phyloP scores from a whole-genome alignment of 768 basidiomycete species.

The Lactarius vividus region DNA sequence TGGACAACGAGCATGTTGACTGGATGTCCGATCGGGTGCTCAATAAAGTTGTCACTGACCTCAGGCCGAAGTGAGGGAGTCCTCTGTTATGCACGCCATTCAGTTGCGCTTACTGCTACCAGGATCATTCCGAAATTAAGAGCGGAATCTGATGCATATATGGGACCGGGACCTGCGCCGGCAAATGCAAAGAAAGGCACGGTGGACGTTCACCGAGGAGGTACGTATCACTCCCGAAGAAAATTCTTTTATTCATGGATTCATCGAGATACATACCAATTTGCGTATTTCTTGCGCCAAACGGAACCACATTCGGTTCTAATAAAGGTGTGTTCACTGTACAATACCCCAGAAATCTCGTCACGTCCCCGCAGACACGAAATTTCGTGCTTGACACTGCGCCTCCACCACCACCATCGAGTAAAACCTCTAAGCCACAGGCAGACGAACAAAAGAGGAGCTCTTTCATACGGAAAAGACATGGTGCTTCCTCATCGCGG shows the following conservation, averaged over 20 bases:
- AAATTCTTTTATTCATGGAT: conserved; percentile 8
- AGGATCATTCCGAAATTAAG: conserved; percentile 69
- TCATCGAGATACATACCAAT: conserved; percentile 75
- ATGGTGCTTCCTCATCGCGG: neutral
- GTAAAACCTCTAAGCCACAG: conserved; percentile 8
- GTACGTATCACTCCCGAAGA: conserved; percentile 40
- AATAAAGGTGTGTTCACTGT: conserved; percentile 57
- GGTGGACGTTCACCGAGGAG: conserved; percentile 83
- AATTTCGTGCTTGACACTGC: conserved; percentile 36
- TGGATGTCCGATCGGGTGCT: conserved; percentile 89
- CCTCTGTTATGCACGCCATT: neutral
- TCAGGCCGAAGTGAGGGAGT: conserved; percentile 60
- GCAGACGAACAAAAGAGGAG: conserved; percentile 27
- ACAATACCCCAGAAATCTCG: conserved; percentile 6
- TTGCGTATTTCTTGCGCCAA: conserved; percentile 85
- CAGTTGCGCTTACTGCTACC: conserved; percentile 1
- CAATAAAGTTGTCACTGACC: conserved; percentile 75
- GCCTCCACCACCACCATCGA: conserved; percentile 29
- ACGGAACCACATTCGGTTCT: conserved; percentile 79
- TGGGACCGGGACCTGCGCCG: conserved; percentile 40
- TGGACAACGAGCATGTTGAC: conserved; percentile 81
- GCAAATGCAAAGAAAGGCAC: conserved; percentile 58
- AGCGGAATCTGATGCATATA: conserved; percentile 50
- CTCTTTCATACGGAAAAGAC: conserved; percentile 24
- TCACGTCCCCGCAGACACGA: conserved; percentile 38